Evolutionary conservation across 352 stramenopile genomes (phyloP), one percentile per base, ranked within the genome.

Genomic region (Thraustochytrium striatum): DNA sequence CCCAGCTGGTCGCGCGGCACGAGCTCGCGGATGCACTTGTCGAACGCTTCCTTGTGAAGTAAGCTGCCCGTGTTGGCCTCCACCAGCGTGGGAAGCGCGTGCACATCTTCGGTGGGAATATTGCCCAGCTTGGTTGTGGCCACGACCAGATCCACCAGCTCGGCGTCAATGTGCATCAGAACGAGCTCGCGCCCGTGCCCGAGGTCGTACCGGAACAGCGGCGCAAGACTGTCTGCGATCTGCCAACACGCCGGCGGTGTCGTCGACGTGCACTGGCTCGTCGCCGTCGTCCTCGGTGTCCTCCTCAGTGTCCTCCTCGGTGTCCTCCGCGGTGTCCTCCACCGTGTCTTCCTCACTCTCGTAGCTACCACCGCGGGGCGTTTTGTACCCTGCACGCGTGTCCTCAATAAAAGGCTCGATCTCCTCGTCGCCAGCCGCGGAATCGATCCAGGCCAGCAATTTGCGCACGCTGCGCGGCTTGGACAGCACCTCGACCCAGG

Each of bases 401-500:
- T 5, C 21, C n/a, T 11, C 28, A 32, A 25, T 5, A 11, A 25
- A 25, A 25, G 7, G 53, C 28, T 57, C 47, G 21, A 39, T 25
- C 5, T 57, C 69, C 21, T 35, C 43, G 36, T 58, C 36, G 21
- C 47, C 65, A 7, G 41, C 65, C 30, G 21, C 25, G 33, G 21
- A 38, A 35, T 75, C 65, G 33, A 55, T 55, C 47, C 47, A 55
- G 25, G 16, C 25, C 47, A 55, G 25, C 16, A 55, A 25, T 25
- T 25, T 25, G 16, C 25, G 16, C 47, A 55, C 47, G 47, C 47
- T 55, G 16, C 25, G 16, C 16, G 16, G 47, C 25, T 21, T 25
- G 47, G 16, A 55, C 11, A 94, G 72, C 0, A 95, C 75, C 72
- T 94, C 89, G 55, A 94, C 88, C 89, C 90, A 95, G 1, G 90